A percentile compares a stretch with the other conserved stretches of the same genome.
These are phyloP conservation scores for Didymellaceae sp. DNA, from an alignment of 2,329 filamentous ascomycete genomes.

Conservation along the genomic window DNA sequence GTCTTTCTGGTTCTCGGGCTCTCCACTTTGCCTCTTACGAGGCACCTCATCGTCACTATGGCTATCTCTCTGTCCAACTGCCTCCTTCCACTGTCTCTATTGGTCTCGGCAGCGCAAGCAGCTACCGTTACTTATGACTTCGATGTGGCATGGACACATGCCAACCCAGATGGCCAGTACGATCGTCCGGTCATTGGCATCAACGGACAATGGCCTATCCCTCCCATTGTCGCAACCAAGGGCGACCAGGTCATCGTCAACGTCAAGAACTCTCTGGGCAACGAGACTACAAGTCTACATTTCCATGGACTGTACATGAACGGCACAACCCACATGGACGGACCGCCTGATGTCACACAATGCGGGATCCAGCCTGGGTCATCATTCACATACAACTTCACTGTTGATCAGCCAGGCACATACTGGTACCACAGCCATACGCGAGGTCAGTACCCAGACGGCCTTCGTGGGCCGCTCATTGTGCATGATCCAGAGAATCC, in stretches of 20 bases:
- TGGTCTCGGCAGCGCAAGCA: constrained; percentile 28
- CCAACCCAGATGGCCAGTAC: constrained; percentile 61
- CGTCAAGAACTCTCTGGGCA: constrained; percentile 69
- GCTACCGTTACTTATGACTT: constrained; percentile 57
- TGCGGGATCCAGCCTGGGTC: constrained; percentile 64
- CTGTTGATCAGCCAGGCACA: constrained; percentile 59
- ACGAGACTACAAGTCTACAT: constrained; percentile 71
- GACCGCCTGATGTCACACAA: constrained; percentile 68
- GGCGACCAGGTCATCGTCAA: constrained; percentile 75
- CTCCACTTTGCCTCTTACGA: neutral
- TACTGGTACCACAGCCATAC: constrained; percentile 75
- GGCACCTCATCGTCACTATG: constrained; percentile 41
- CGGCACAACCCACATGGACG: constrained; percentile 77
- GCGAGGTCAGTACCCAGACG: constrained; percentile 68
- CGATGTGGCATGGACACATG: constrained; percentile 61
- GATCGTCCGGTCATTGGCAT: constrained; percentile 68
- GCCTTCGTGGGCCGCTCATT: constrained; percentile 70
- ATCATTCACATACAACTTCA: constrained; percentile 67
- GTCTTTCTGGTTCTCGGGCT: neutral
- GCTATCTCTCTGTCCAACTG: constrained; percentile 54
- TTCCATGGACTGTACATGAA: constrained; percentile 82
- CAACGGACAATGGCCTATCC: constrained; percentile 77
- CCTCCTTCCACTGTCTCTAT: constrained; percentile 44
- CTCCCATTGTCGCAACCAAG: constrained; percentile 74
- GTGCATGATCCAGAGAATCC: constrained; percentile 65